Evolutionary conservation across 2,329 filamentous ascomycete species (phyloP).

Genomic region (Aspergillus latus): DNA sequence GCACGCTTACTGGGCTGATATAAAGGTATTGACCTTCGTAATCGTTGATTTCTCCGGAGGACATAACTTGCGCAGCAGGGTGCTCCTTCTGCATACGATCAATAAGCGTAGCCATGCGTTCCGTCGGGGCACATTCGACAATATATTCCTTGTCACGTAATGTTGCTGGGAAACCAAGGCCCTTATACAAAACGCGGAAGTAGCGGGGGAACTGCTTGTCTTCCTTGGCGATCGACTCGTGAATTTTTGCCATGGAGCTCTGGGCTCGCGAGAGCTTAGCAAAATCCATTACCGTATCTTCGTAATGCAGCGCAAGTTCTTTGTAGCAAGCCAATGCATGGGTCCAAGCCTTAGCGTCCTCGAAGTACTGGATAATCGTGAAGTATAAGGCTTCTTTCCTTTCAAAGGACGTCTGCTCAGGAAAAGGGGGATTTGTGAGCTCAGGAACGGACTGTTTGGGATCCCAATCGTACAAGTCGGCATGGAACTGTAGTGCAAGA

Average conservation of each 20-base stretch:
- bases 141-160: conserved; percentile 89
- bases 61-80: conserved; percentile 78
- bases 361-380: conserved; percentile 90
- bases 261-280: conserved; percentile 85
- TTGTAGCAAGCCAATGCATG: conserved; percentile 84
- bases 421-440: conserved; percentile 72
- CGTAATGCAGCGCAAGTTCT: conserved; percentile 89
- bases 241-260: conserved; percentile 86
- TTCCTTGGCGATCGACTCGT: conserved; percentile 82
- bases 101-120: conserved; percentile 77
- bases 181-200: conserved; percentile 87
- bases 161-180: conserved; percentile 78
- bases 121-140: conserved; percentile 76
- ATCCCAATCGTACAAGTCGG: conserved; percentile 92
- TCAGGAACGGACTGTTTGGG: conserved; percentile 64
- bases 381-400: conserved; percentile 91
- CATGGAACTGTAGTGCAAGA: conserved; percentile 83
- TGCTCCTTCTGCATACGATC: conserved; percentile 92
- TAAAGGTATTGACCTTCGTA: conserved; percentile 89
- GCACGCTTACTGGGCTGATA: conserved; percentile 74
- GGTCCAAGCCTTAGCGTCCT: conserved; percentile 92
- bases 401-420: conserved; percentile 83
- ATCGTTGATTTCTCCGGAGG: conserved; percentile 68
- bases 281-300: conserved; percentile 86
- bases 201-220: conserved; percentile 78